These are phyloP conservation scores for Amesomyces nigricolor DNA, from an alignment of 2,329 filamentous ascomycete species.

Conservation along the genomic window DNA sequence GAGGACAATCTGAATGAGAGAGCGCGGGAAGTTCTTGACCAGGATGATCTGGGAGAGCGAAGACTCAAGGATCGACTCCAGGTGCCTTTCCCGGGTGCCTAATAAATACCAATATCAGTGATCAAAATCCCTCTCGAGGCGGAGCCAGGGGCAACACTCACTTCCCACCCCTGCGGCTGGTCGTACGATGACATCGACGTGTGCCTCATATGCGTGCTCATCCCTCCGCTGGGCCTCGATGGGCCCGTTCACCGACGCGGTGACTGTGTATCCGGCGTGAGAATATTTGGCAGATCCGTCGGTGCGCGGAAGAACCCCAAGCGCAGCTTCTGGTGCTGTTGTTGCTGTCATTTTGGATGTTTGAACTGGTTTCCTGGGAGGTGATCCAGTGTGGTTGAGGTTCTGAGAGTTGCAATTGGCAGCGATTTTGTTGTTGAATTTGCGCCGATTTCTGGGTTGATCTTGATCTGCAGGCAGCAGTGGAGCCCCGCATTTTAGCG, in stretches of 20 bases:
- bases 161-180: conserved; percentile 80
- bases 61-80: conserved; percentile 69
- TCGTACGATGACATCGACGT: conserved; percentile 83
- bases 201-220: conserved; percentile 85
- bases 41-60: conserved; percentile 70
- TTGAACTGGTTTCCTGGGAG: background rate
- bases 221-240: conserved; percentile 85
- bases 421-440: conserved; percentile 18
- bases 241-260: conserved; percentile 85
- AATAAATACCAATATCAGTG: conserved; percentile 33
- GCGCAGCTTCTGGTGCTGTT: conserved; percentile 45
- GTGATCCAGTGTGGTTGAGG: background rate
- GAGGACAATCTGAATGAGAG: conserved; percentile 74
- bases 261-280: conserved; percentile 69
- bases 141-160: conserved; percentile 33
- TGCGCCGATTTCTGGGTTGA: conserved; percentile 19
- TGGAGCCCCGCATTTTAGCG: conserved; percentile 22
- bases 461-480: conserved; percentile 16
- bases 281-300: conserved; percentile 78
- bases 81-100: conserved; percentile 72
- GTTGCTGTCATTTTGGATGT: conserved; percentile 38
- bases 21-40: conserved; percentile 68
- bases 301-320: conserved; percentile 60
- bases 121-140: background rate
- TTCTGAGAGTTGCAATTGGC: conserved; percentile 10